Evolutionary conservation across 257 asterid genomes (phyloP), one percentile per base, ranked within the genome.

Genomic region (Ajuga chamaepitys): DNA sequence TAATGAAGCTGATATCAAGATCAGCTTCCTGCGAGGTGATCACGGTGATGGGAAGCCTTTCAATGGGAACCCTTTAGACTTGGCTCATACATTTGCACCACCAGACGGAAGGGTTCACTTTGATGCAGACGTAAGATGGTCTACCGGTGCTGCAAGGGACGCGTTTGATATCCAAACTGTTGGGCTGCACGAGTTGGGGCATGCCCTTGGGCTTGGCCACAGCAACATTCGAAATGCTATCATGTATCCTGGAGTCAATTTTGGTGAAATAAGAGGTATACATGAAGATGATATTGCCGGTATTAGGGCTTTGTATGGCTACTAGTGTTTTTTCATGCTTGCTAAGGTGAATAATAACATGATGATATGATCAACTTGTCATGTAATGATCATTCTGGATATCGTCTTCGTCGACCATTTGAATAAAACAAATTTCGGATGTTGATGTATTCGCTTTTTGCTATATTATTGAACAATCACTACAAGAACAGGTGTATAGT

Each of bases 161-260:
- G 40, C 62, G 0, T 60, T 20, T 24, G 70, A 74, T 54, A n/a
- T 74, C 6, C 50, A 61, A 34, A 53, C 74, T 0, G 70, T 61
- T 37, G 77, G 62, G 18, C 28, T 60, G 21, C 80, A 60, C 28
- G 73, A 75, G 51, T 55, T 70, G 55, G 80, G 80, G 1, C 73
- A 70, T 41, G 63, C 51, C 0, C 71, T 54, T 22, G 68, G 58
- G 10, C 68, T 68, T 35, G 75, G 55, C 4, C 70, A 74, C 10
- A 45, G 24, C 9, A 11, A 47, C n/a, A 9, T 28, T 42, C 0
- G n/a, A 24, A 26, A 67, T 54, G 70, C 74, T 30, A 5, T 67
- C 13, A 73, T 73, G 70, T 60, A 30, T 73, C 46, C 54, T 50
- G 14, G 2, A 4, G 3, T 51, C 21, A 1, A 13, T 22, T 11